phyloP scores from a whole-genome alignment of 2,329 filamentous ascomycete species.

The Cordyceps militaris region DNA sequence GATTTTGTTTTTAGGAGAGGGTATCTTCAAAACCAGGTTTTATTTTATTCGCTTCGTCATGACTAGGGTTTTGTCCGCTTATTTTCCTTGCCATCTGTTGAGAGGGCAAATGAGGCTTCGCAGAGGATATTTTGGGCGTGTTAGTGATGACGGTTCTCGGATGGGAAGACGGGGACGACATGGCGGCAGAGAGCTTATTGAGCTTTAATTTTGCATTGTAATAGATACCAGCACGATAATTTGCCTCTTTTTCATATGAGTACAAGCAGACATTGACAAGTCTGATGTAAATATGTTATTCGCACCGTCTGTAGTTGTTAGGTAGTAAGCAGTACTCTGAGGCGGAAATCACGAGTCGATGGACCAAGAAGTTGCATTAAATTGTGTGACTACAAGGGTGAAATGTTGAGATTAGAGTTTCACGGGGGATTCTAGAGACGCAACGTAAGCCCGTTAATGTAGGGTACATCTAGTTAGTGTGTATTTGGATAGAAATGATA shows the following conservation, averaged over 20 bases:
- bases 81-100: not conserved
- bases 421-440: no score
- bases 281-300: not conserved
- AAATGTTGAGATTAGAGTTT: no score
- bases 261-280: not conserved
- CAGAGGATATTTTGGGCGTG: not conserved
- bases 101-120: not conserved
- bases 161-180: not conserved
- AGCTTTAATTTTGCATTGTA: conserved; percentile 4
- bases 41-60: not conserved
- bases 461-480: no score
- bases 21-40: not conserved
- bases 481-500: no score
- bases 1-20: not conserved
- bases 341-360: no score
- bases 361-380: no score
- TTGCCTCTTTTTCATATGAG: not conserved
- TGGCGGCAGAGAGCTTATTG: not conserved
- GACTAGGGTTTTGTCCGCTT: not conserved
- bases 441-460: no score
- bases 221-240: not conserved
- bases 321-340: not conserved
- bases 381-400: no score
- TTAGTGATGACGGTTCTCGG: not conserved
- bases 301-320: not conserved